Evolutionary conservation across 148 eudicot species (phyloP).

Genomic region (Fagopyrum esculentum): DNA sequence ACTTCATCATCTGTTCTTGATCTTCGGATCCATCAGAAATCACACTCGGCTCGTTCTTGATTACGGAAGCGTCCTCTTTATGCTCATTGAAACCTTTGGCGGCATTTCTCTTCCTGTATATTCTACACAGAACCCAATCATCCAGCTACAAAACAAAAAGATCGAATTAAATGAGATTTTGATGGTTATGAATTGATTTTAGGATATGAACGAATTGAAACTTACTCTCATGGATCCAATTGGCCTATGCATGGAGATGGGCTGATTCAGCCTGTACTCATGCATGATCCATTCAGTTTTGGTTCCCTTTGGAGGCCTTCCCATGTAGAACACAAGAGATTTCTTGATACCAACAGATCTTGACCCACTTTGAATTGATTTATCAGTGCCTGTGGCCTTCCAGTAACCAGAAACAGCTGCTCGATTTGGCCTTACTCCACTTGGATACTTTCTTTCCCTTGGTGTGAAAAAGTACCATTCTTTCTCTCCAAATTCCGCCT

Average conservation of each 20-base stretch:
- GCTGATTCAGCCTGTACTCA: conserved; percentile 47
- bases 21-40: no score
- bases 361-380: conserved; percentile 45
- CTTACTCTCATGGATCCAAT: conserved; percentile 69
- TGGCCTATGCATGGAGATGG: conserved; percentile 27
- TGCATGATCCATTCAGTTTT: conserved; percentile 78
- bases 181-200: no score
- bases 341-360: conserved; percentile 58
- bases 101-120: conserved; percentile 45
- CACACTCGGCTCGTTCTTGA: no score
- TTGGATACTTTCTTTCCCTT: conserved; percentile 64
- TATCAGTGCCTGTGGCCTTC: conserved; percentile 74
- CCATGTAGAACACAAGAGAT: conserved; percentile 62
- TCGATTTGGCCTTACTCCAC: conserved; percentile 52
- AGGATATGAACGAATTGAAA: no score
- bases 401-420: conserved; percentile 65
- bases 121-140: conserved; percentile 75
- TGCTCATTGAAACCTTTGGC: no score
- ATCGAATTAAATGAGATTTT: no score
- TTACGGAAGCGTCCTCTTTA: no score
- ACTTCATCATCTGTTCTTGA: no score
- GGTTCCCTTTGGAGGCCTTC: conserved; percentile 56
- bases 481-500: conserved; percentile 67
- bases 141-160: conserved; percentile 37
- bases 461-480: conserved; percentile 88